phyloP scores from a whole-genome alignment of 148 eudicot genomes.

The Rhododendron ferrugineum region DNA sequence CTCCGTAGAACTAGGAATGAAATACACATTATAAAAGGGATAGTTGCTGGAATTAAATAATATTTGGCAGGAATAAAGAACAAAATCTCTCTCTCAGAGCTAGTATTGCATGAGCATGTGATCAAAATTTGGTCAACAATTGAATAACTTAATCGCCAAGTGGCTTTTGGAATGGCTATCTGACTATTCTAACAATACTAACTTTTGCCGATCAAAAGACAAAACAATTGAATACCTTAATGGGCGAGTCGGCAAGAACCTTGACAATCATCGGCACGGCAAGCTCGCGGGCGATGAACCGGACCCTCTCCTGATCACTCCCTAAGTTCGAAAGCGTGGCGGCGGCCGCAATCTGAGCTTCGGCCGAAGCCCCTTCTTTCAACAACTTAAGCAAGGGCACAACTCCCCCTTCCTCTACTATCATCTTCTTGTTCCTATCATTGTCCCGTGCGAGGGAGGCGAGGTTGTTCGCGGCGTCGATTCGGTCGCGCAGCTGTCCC shows the following conservation, averaged over 20 bases:
- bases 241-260: slow-evolving; percentile 46
- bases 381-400: slow-evolving; percentile 48
- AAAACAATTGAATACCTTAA: slow-evolving; percentile 8
- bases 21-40: not conserved
- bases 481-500: slow-evolving; percentile 38
- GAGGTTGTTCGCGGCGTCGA: slow-evolving; percentile 49
- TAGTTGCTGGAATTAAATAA: not conserved
- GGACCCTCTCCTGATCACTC: slow-evolving; percentile 39
- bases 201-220: not conserved
- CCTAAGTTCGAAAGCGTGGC: slow-evolving; percentile 44
- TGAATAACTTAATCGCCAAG: not conserved
- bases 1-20: not conserved
- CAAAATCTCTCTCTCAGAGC: not conserved
- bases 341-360: slow-evolving; percentile 63
- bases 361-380: slow-evolving; percentile 54
- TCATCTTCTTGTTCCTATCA: slow-evolving; percentile 51
- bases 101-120: too few species aligned
- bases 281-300: slow-evolving; percentile 26
- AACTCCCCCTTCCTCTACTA: slow-evolving; percentile 69
- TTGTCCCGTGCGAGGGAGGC: slow-evolving; percentile 42
- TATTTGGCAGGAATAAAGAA: not conserved
- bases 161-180: too few species aligned
- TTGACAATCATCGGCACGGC: slow-evolving; percentile 48
- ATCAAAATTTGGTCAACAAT: not conserved
- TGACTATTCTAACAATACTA: not conserved